phyloP scores from a whole-genome alignment of 108 stramenopile species.

The Aurantiochytrium sp. region DNA sequence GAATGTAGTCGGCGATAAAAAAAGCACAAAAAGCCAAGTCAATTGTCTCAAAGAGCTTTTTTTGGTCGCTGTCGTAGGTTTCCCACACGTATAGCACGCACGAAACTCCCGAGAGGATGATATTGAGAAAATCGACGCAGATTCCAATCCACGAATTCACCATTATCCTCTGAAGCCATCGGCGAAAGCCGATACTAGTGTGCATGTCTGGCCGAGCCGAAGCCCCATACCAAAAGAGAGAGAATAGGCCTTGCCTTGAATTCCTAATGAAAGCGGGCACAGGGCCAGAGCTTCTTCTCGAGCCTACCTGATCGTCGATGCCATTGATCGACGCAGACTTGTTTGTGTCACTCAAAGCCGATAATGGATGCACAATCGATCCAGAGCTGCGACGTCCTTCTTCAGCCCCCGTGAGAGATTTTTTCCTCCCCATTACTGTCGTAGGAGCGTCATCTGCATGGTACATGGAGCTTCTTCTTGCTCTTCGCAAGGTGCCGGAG shows the following conservation, averaged over 20 bases:
- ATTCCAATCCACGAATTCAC: background rate
- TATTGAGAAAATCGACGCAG: background rate
- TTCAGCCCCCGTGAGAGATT: too few relatives aligned
- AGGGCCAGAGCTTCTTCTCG: too few relatives aligned
- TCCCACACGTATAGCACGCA: conserved; percentile 5
- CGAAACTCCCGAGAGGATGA: background rate
- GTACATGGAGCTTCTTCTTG: too few relatives aligned
- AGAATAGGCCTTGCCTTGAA: background rate
- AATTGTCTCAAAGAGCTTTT: background rate
- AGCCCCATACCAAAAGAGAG: background rate
- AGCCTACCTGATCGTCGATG: too few relatives aligned
- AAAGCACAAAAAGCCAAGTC: background rate
- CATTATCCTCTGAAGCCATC: background rate
- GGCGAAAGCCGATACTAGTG: background rate
- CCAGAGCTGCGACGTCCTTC: too few relatives aligned
- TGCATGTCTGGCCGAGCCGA: background rate
- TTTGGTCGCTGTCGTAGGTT: background rate
- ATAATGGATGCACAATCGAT: too few relatives aligned
- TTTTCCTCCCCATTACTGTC: too few relatives aligned
- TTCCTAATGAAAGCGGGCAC: too few relatives aligned
- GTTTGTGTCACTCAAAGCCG: too few relatives aligned
- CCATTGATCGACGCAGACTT: too few relatives aligned
- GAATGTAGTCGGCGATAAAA: background rate
- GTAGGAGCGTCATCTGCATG: too few relatives aligned
- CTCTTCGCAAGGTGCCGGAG: too few relatives aligned